These are phyloP conservation scores for Zea mays DNA, from an alignment of 176 grass and related monocot genomes.

Conservation along the genomic window Zm-B73-REFERENCE-NAM-5.0 NC_050103.1:4611501-4612000, in stretches of 20 bases:
- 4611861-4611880: neutral
- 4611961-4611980: constrained; percentile 86
- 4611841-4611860: neutral
- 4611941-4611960: constrained; percentile 58
- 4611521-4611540: too few species aligned
- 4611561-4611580: too few species aligned
- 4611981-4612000: constrained; percentile 5
- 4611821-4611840: constrained; percentile 30
- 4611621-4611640: constrained; percentile 4
- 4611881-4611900: neutral
- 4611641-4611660: neutral
- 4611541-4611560: too few species aligned
- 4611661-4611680: neutral
- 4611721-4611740: neutral
- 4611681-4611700: neutral
- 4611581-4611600: neutral
- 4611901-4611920: neutral
- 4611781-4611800: constrained; percentile 83
- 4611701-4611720: neutral
- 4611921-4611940: constrained; percentile 90
- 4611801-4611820: constrained; percentile 92
- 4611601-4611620: neutral
- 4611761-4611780: constrained; percentile 81
- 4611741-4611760: neutral
- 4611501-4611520: too few species aligned